Evolutionary conservation across 208 protist genomes (phyloP).

Genomic region (Leishmania gerbilli): DNA sequence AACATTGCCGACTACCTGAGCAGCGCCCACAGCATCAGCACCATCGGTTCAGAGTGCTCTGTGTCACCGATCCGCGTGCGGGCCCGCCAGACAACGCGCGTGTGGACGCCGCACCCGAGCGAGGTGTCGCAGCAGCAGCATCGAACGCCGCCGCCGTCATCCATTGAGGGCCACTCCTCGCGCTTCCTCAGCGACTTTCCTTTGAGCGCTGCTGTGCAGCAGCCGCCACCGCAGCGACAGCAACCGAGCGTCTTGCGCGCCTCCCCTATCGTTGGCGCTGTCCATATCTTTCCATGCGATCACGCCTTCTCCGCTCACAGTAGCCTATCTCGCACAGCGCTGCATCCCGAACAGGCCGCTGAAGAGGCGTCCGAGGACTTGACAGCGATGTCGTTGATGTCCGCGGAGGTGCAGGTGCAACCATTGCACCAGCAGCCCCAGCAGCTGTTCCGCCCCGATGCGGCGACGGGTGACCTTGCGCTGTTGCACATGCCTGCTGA

Average conservation of each 20-base stretch:
- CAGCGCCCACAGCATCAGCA: neutral
- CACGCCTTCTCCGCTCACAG: neutral
- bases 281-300: neutral
- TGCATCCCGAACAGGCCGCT: too few species aligned
- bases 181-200: neutral
- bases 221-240: neutral
- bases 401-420: neutral
- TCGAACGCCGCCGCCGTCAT: neutral
- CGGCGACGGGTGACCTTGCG: neutral
- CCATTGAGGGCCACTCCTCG: neutral
- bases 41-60: constrained; percentile 14
- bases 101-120: constrained; percentile 21
- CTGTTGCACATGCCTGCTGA: neutral
- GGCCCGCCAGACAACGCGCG: constrained; percentile 23
- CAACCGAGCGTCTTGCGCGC: neutral
- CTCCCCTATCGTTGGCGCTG: neutral
- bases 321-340: neutral
- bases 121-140: constrained; percentile 14
- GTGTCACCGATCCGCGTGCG: constrained; percentile 16
- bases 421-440: neutral
- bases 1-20: constrained; percentile 3
- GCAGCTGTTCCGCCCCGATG: neutral
- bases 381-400: neutral
- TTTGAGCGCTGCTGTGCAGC: neutral
- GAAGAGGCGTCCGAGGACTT: neutral